Evolutionary conservation across 345 rosid genomes (phyloP).

Genomic region (Melastoma malabathricum): DNA sequence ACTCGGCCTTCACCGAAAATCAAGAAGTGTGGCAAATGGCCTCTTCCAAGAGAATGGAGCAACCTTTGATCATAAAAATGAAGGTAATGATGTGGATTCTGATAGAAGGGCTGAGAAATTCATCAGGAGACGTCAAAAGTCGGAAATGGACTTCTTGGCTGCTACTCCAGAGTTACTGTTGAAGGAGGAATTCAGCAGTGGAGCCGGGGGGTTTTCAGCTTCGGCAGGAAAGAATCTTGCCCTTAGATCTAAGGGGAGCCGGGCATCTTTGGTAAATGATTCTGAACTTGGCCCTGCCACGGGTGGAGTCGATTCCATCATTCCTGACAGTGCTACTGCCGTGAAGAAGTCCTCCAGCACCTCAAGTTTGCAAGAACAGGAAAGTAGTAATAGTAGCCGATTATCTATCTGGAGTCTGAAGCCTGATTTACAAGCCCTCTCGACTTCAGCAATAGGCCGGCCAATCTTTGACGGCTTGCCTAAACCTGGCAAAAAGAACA

Average conservation of each 20-base stretch:
- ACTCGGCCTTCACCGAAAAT: constrained; percentile 31
- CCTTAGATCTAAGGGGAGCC: constrained; percentile 45
- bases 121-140: constrained; percentile 53
- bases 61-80: constrained; percentile 8
- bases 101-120: constrained; percentile 30
- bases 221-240: constrained; percentile 52
- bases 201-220: constrained; percentile 30
- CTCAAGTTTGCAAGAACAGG: constrained; percentile 53
- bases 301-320: constrained; percentile 13
- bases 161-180: constrained; percentile 38
- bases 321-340: constrained; percentile 19
- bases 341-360: constrained; percentile 76
- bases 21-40: constrained; percentile 48
- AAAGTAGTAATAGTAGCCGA: constrained; percentile 12
- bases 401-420: constrained; percentile 42
- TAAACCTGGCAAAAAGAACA: constrained; percentile 50
- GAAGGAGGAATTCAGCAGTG: constrained; percentile 41
- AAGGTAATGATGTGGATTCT: constrained; percentile 16
- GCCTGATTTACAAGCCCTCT: constrained; percentile 46
- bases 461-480: constrained; percentile 77
- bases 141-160: constrained; percentile 31
- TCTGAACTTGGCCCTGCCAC: constrained; percentile 9
- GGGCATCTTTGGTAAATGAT: constrained; percentile 19
- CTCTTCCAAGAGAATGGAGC: constrained; percentile 32
- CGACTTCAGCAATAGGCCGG: constrained; percentile 32